Evolutionary conservation across 108 stramenopile species (phyloP).

Genomic region (Mediolabrus comicus): DNA sequence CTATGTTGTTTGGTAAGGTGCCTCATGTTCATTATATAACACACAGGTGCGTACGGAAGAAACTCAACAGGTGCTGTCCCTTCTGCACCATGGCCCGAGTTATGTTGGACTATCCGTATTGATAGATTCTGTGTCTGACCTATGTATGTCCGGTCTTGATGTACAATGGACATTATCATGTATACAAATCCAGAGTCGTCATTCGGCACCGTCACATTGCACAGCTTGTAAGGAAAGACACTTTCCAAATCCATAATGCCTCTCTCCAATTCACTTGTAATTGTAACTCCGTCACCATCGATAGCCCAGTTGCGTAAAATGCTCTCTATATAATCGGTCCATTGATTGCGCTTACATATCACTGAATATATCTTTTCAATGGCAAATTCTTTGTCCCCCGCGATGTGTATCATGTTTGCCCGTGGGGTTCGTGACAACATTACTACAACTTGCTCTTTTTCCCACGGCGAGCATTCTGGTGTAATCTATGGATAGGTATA

Average conservation of each 20-base stretch:
- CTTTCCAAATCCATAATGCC: background rate
- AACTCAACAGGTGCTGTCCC: background rate
- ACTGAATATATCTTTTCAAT: background rate
- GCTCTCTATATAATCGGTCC: background rate
- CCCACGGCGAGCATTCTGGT: background rate
- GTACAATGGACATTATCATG: background rate
- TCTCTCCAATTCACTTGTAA: background rate
- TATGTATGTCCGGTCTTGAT: background rate
- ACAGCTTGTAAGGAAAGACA: background rate
- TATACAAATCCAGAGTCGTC: background rate
- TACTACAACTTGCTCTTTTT: background rate
- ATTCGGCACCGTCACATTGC: background rate
- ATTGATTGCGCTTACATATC: background rate
- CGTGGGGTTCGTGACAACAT: background rate
- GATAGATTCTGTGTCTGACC: background rate
- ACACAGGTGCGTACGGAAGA: too few relatives aligned
- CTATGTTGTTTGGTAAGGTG: too few relatives aligned
- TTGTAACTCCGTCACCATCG: background rate
- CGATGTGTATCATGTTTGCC: background rate
- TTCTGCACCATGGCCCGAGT: background rate
- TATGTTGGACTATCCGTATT: background rate
- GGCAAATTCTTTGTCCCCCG: background rate
- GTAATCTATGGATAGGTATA: too few relatives aligned
- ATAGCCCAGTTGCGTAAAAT: background rate
- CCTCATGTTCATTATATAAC: too few relatives aligned